phyloP scores from a whole-genome alignment of 2,329 filamentous ascomycete genomes.

The Trichophyton mentagrophytes region DNA sequence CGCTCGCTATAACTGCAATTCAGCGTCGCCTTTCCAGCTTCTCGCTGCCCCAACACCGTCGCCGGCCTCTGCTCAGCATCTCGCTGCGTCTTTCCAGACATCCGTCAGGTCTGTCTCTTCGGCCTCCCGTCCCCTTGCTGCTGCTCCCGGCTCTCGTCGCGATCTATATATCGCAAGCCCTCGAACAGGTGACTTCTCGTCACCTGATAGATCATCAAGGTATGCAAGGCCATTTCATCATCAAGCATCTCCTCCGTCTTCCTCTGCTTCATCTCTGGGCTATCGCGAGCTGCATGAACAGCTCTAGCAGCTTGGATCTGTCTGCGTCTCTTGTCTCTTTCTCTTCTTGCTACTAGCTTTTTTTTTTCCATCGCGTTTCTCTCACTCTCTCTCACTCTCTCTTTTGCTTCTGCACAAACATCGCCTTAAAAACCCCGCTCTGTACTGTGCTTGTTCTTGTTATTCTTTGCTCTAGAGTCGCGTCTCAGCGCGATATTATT shows the following conservation, averaged over 20 bases:
- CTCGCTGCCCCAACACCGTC: not conserved
- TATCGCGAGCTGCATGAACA: not conserved
- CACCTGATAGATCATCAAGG: slow-evolving; percentile 15
- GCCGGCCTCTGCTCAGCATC: not conserved
- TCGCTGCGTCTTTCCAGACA: not conserved
- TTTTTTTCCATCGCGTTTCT: not conserved
- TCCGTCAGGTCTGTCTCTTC: not conserved
- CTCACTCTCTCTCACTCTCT: too few species aligned
- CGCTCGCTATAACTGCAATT: slow-evolving; percentile 5
- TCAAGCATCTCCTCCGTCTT: not conserved
- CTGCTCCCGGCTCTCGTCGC: not conserved
- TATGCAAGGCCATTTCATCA: slow-evolving; percentile 8
- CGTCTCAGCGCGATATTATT: not conserved
- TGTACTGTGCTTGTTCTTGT: not conserved
- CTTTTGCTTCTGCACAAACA: not conserved
- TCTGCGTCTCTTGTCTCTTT: not conserved
- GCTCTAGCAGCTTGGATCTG: not conserved
- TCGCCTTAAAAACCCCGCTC: slow-evolving; percentile 4
- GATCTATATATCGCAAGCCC: slow-evolving; percentile 14
- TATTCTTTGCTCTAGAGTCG: not conserved
- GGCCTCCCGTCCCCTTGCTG: not conserved
- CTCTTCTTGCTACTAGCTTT: not conserved
- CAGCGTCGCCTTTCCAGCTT: not conserved
- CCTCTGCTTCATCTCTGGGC: not conserved
- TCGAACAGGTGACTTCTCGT: slow-evolving; percentile 14